Conservation (phyloP, 495 filamentous ascomycete species). For the Neurospora sublineolata region DNA sequence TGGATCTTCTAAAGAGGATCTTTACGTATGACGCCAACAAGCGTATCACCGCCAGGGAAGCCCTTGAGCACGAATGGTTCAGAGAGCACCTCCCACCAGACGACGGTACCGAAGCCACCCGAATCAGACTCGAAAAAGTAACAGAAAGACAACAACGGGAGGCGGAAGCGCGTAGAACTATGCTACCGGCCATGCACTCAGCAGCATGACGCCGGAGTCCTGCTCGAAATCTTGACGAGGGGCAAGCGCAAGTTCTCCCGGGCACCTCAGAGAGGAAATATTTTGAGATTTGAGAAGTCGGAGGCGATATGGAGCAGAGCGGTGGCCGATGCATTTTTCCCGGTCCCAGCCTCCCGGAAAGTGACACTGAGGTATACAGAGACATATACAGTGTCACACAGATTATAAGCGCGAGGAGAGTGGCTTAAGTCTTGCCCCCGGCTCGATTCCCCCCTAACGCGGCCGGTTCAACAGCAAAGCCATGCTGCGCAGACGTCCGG, state of each 20-base stretch:
- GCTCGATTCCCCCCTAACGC: background rate
- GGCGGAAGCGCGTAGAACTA: background rate
- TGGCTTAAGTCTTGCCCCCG: background rate
- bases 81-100: constrained; percentile 63
- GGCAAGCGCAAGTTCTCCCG: background rate
- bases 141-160: constrained; percentile 10
- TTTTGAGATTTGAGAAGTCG: background rate
- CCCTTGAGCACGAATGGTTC: constrained; percentile 91
- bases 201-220: background rate
- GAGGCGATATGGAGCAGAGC: background rate
- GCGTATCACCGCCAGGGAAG: constrained; percentile 84
- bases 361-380: background rate
- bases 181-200: constrained; percentile 5
- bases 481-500: background rate
- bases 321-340: background rate
- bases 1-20: constrained; percentile 79
- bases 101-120: constrained; percentile 86
- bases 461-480: background rate
- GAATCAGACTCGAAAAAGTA: constrained; percentile 50
- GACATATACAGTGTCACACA: background rate
- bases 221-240: background rate
- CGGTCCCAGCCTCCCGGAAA: background rate
- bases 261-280: background rate
- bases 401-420: background rate
- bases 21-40: constrained; percentile 90